Conservation (phyloP, 208 protist genomes). For the Wallacemonas sp. region DNA sequence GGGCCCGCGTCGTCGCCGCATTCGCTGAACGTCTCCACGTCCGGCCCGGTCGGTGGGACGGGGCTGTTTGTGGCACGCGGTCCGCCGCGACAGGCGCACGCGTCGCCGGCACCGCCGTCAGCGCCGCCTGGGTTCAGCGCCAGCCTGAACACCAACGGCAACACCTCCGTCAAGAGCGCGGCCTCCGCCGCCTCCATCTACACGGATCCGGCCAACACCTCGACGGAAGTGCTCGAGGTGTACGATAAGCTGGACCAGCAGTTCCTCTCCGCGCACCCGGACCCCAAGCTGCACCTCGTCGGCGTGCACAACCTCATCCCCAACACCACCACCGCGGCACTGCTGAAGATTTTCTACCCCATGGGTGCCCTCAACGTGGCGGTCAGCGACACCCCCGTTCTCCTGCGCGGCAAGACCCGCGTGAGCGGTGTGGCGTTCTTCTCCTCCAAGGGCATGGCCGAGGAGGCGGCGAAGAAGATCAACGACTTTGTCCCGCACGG, state of each 20-base stretch:
- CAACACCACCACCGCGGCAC: constrained; percentile 39
- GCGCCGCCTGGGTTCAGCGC: background rate
- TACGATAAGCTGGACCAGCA: constrained; percentile 59
- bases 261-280: constrained; percentile 44
- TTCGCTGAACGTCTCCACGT: background rate
- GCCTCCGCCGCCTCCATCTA: background rate
- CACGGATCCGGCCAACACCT: constrained; percentile 10
- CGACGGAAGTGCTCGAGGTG: constrained; percentile 17
- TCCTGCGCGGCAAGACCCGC: constrained; percentile 43
- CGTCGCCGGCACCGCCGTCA: background rate
- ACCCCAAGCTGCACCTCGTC: constrained; percentile 48
- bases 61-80: background rate
- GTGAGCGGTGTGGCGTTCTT: constrained; percentile 76
- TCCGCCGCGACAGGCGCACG: background rate
- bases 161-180: constrained; percentile 5
- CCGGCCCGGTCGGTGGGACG: background rate
- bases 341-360: constrained; percentile 75
- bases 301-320: constrained; percentile 67
- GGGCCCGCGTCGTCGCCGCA: background rate
- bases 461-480: constrained; percentile 69
- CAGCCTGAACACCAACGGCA: background rate
- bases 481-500: constrained; percentile 61
- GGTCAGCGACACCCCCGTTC: constrained; percentile 44
- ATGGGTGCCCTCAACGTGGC: constrained; percentile 63
- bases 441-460: constrained; percentile 46